Percentiles rank a stretch among this genome's conserved stretches.
phyloP scores from a whole-genome alignment of 208 protist species.

The Leishmania guyanensis region DNA sequence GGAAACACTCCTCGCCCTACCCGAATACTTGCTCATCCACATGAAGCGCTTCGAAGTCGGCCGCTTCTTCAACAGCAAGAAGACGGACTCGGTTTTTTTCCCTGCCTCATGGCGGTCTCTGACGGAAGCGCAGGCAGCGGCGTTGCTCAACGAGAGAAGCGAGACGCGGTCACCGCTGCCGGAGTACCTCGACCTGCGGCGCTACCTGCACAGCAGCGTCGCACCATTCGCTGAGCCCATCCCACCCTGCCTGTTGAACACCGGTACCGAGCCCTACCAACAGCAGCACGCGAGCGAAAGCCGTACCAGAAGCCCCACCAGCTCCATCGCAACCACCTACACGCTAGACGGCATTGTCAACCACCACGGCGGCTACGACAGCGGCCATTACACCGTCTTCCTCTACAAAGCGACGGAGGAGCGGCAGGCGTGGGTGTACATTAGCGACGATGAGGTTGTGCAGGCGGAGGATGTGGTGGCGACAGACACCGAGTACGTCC shows the following conservation, averaged over 20 bases:
- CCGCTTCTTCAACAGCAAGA: slow-evolving; percentile 79
- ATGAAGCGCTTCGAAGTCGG: slow-evolving; percentile 90
- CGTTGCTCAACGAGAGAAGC: neutral
- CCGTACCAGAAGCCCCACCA: neutral
- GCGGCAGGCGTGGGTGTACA: slow-evolving; percentile 64
- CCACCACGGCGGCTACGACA: slow-evolving; percentile 80
- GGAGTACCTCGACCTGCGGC: slow-evolving; percentile 64
- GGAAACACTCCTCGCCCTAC: slow-evolving; percentile 65
- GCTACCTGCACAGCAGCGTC: slow-evolving; percentile 60
- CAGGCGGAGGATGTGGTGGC: slow-evolving; percentile 42
- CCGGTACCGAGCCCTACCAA: neutral
- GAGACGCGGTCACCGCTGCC: slow-evolving; percentile 12
- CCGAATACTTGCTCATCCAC: slow-evolving; percentile 85
- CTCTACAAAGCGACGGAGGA: slow-evolving; percentile 56
- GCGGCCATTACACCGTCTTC: slow-evolving; percentile 89
- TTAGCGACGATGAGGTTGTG: slow-evolving; percentile 77
- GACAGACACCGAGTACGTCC: slow-evolving; percentile 78
- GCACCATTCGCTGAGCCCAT: slow-evolving; percentile 25
- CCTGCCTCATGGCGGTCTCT: slow-evolving; percentile 70
- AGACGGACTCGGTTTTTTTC: slow-evolving; percentile 58
- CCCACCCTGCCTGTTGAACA: slow-evolving; percentile 10
- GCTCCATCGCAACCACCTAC: slow-evolving; percentile 64
- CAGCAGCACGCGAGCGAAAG: neutral
- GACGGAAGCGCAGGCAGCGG: slow-evolving; percentile 6
- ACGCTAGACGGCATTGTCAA: slow-evolving; percentile 81